Percentiles rank a stretch among this genome's conserved stretches.
Conservation (phyloP, 129 eudicot genomes). For the Ambrosia artemisiifolia region DNA sequence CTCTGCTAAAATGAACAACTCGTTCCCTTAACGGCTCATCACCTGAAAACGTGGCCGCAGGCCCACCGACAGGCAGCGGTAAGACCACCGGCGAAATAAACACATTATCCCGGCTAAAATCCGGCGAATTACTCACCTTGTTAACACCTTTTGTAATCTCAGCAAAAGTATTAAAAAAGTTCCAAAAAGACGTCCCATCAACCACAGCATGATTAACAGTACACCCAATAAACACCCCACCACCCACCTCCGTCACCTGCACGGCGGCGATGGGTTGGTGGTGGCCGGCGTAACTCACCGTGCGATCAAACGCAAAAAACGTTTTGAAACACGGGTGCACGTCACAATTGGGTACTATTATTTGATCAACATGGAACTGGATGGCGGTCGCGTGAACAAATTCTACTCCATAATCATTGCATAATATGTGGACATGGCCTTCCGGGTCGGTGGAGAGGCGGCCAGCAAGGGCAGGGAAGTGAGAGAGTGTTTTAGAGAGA, state of each 20-base stretch:
- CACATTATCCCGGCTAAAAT: conserved; percentile 51
- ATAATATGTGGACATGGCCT: conserved; percentile 59
- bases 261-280: conserved; percentile 64
- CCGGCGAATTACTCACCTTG: conserved; percentile 45
- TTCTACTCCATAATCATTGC: conserved; percentile 62
- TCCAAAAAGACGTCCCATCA: conserved; percentile 88
- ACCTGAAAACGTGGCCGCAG: conserved; percentile 71
- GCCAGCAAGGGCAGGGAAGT: conserved; percentile 80
- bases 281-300: conserved; percentile 79
- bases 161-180: conserved; percentile 80
- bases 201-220: conserved; percentile 78
- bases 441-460: conserved; percentile 50
- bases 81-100: conserved; percentile 62
- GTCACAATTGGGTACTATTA: conserved; percentile 31
- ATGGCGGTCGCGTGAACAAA: conserved; percentile 54
- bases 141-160: conserved; percentile 46
- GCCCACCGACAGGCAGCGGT: conserved; percentile 58
- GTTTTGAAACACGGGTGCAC: conserved; percentile 44
- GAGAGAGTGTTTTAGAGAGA: conserved; percentile 64
- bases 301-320: conserved; percentile 67
- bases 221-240: conserved; percentile 65
- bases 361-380: conserved; percentile 11
- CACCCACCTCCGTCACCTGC: conserved; percentile 72
- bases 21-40: conserved; percentile 71
- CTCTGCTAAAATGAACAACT: conserved; percentile 68